These are phyloP conservation scores for Chaetomiaceae sp. DNA, from an alignment of 2,329 filamentous ascomycete species.

Conservation along the genomic window DNA sequence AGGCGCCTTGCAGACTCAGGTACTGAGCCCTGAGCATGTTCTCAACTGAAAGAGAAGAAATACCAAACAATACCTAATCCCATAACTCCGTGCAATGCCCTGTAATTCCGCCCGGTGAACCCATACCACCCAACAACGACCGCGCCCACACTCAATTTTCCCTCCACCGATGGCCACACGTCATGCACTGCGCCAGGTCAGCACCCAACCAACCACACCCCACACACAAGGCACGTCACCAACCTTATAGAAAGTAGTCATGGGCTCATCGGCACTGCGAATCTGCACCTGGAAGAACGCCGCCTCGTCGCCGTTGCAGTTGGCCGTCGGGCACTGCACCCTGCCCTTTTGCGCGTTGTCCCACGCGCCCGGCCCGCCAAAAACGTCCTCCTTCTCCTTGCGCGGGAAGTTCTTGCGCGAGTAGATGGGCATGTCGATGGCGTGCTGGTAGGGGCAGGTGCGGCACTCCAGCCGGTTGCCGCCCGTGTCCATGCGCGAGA, in stretches of 20 bases:
- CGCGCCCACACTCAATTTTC: constrained; percentile 47
- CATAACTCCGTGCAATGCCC: constrained; percentile 30
- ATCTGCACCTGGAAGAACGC: constrained; percentile 98
- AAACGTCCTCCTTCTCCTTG: constrained; percentile 83
- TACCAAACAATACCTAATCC: constrained; percentile 6
- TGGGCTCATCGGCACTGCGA: constrained; percentile 94
- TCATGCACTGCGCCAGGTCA: constrained; percentile 53
- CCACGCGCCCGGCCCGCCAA: constrained; percentile 85
- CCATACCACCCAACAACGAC: background rate
- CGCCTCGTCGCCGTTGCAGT: constrained; percentile 77
- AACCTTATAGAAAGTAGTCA: constrained; percentile 94
- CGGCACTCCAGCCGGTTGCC: constrained; percentile 89
- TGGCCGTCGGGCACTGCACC: constrained; percentile 76
- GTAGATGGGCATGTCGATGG: constrained; percentile 73
- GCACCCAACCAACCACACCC: background rate
- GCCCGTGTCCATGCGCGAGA: constrained; percentile 54
- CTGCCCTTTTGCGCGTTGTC: constrained; percentile 83
- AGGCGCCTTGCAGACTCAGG: background rate
- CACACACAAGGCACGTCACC: constrained; percentile 12
- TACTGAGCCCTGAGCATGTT: background rate
- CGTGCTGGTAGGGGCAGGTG: constrained; percentile 88
- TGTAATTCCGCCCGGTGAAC: background rate
- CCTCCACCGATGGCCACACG: constrained; percentile 61
- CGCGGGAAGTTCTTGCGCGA: constrained; percentile 79
- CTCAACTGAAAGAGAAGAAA: background rate